Base-by-base conservation (phyloP, 148 eudicot genomes). In the Pharnaceum exiguum region DNA sequence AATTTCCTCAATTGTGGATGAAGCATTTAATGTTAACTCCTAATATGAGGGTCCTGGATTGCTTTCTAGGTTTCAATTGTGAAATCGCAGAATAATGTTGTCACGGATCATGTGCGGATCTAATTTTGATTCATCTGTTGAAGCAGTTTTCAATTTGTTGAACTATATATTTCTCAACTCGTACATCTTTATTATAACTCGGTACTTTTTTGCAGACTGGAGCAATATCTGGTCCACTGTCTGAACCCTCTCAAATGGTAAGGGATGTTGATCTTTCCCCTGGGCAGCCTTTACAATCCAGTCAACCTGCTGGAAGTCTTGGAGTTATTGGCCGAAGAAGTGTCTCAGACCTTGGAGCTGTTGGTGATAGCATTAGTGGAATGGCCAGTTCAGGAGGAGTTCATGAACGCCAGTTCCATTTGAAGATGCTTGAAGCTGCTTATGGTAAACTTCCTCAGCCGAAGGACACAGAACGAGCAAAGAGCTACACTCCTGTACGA, bases 241-340 rank as follows among this genome's bases (percentile, higher is more conserved):
- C 78, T 31, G 99, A 93, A 59, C 45, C 89, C 43, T 53, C 78
- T 29, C 90, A 81, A 69, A 53, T 75, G 53, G 63, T 65, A 48
- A 67, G 83, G 65, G 99, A 93, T 42, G 62, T 62, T 39, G 96
- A 86, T 75, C 77, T 93, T 63, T 85, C 99, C 59, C 96, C 96
- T 55, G 91, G 96, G 21, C 95, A 85, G 60, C 91, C 87, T 56
- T 64, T 93, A 65, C 95, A 83, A 69, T 66, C 96, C 47, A 75
- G 66, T 71, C 93, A 82, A 59, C 66, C 87, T 55, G 69, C 93
- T 55, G 86, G 75, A 10, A 77, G 80, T 60, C 95, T 81, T 62
- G 99, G 99, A 59, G 95, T 89, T 36, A 93, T 88, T 65, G 99
- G 96, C 67, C 79, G 91, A 68, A 88, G 84, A 78, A 86, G 99